A percentile compares a stretch with the other conserved stretches of the same genome.
Evolutionary conservation across 257 asterid genomes (phyloP).

Genomic region (Jacaranda copaia): DNA sequence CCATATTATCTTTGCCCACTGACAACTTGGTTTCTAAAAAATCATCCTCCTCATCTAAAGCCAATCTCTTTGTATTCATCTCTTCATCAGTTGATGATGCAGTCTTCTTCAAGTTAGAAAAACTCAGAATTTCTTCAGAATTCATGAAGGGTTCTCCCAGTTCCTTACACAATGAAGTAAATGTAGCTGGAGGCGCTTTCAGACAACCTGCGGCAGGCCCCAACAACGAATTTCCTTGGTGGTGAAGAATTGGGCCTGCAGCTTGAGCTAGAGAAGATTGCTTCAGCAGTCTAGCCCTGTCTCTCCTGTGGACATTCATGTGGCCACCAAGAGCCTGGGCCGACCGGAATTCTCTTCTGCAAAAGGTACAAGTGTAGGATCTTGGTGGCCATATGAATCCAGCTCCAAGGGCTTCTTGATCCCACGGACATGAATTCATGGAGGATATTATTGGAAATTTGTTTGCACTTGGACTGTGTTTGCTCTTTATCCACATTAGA

Average conservation of each 20-base stretch:
- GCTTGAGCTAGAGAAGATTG: conserved; percentile 36
- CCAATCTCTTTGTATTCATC: background rate
- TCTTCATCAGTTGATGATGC: background rate
- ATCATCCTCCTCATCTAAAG: background rate
- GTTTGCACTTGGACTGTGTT: conserved; percentile 20
- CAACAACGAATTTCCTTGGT: no score
- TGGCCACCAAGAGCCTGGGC: conserved; percentile 88
- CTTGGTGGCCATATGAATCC: conserved; percentile 72
- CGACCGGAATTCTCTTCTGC: conserved; percentile 63
- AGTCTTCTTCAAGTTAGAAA: no score
- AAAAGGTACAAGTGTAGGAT: conserved; percentile 66
- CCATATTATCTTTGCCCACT: conserved; percentile 22
- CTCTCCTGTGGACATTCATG: conserved; percentile 80
- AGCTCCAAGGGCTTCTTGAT: conserved; percentile 41
- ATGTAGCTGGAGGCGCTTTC: no score
- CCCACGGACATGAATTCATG: conserved; percentile 39
- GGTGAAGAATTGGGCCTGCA: no score
- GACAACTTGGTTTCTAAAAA: conserved; percentile 34
- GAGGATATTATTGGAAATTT: background rate
- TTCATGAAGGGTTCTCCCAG: no score
- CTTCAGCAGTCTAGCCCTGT: conserved; percentile 70
- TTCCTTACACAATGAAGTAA: no score
- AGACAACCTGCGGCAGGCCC: no score
- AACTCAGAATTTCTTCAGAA: background rate
- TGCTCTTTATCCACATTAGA: conserved; percentile 45